Conservation (phyloP, 1,284 basidiomycete genomes). For the Naganishia albida region DNA sequence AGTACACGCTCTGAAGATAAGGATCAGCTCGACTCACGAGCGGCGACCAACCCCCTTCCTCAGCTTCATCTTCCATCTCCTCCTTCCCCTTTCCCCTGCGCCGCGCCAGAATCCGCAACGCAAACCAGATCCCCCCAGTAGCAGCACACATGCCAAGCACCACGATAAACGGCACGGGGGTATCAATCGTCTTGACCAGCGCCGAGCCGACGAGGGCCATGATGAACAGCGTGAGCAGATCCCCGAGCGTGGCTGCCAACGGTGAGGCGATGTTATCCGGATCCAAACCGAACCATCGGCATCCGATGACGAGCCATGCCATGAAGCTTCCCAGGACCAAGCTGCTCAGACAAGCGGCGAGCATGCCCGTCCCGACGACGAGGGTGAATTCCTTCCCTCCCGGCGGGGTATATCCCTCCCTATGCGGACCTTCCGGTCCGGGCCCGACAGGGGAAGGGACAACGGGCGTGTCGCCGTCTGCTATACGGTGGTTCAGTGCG, state of each 20-base stretch:
- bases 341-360: conserved; percentile 77
- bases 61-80: conserved; percentile 54
- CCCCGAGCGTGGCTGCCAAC: conserved; percentile 86
- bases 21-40: conserved; percentile 59
- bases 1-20: not conserved
- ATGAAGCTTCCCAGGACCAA: conserved; percentile 87
- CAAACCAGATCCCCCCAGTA: conserved; percentile 58
- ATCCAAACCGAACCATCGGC: conserved; percentile 73
- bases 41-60: conserved; percentile 84
- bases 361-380: conserved; percentile 86
- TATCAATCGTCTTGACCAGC: conserved; percentile 67
- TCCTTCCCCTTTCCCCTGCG: not conserved
- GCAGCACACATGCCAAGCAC: conserved; percentile 62
- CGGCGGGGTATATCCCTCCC: conserved; percentile 52
- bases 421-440: conserved; percentile 36
- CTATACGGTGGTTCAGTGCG: conserved; percentile 59
- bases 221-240: conserved; percentile 83
- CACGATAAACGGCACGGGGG: conserved; percentile 63
- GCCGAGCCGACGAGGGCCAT: conserved; percentile 63
- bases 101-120: conserved; percentile 56
- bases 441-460: conserved; percentile 28
- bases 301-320: conserved; percentile 79
- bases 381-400: conserved; percentile 64
- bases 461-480: conserved; percentile 30
- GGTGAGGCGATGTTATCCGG: conserved; percentile 97